These are phyloP conservation scores for Fomitopsis pulvina DNA, from an alignment of 768 basidiomycete species.

Conservation along the genomic window DNA sequence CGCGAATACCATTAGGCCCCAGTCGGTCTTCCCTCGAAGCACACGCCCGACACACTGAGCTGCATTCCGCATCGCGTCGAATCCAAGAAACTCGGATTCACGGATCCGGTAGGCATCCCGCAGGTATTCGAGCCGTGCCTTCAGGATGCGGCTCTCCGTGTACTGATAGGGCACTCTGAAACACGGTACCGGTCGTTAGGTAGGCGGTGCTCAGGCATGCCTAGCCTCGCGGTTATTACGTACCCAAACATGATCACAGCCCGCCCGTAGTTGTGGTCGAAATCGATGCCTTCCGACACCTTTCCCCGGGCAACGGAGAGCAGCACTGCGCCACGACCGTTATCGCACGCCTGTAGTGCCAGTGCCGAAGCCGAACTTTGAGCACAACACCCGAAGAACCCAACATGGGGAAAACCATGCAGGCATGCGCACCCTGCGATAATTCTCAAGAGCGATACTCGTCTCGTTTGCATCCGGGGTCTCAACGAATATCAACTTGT, in stretches of 20 bases:
- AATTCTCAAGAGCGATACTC: constrained; percentile 95
- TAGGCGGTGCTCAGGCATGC: neutral
- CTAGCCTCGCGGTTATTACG: constrained; percentile 23
- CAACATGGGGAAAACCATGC: neutral
- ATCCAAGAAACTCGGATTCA: constrained; percentile 97
- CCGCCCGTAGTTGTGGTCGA: constrained; percentile 98
- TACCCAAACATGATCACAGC: constrained; percentile 99
- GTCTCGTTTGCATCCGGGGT: constrained; percentile 99
- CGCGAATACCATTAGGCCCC: constrained; percentile 99
- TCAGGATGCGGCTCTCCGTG: constrained; percentile 95
- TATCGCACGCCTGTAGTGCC: constrained; percentile 81
- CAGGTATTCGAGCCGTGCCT: constrained; percentile 94
- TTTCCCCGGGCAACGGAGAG: constrained; percentile 98
- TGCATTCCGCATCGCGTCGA: constrained; percentile 99
- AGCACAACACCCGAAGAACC: no score
- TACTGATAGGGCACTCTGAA: constrained; percentile 92
- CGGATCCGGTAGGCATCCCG: constrained; percentile 98
- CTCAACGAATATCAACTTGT: constrained; percentile 98
- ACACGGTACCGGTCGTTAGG: neutral
- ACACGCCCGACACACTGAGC: constrained; percentile 99
- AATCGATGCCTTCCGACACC: constrained; percentile 99
- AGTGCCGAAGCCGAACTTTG: neutral
- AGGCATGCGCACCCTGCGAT: constrained; percentile 72
- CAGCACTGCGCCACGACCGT: constrained; percentile 93
- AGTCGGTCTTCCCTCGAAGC: constrained; percentile 96